Base-by-base conservation (phyloP, 2,329 filamentous ascomycete genomes). In the Colletotrichum sp. region DNA sequence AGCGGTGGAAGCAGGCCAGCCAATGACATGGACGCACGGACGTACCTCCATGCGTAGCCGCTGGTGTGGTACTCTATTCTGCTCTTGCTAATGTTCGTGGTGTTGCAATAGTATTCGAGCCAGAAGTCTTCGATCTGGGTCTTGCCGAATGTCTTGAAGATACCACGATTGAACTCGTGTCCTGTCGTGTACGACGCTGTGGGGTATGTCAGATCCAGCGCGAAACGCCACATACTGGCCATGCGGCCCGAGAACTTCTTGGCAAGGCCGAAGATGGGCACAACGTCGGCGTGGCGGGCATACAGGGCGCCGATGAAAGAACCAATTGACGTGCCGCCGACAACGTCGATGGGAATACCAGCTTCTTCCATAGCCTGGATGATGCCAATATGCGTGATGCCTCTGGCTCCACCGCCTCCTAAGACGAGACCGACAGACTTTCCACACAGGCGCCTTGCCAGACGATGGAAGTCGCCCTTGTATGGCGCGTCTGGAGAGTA, bases 201-300 rank as follows among this genome's bases (percentile, higher is more conserved):
- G 0, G 97, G 97, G 83, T 99, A 99, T 0, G 97, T 99, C 80
- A 99, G 85, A 82, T 99, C 97, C 4, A 99, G 88, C 1, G 96
- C 96, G 83, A 99, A 98, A n/a, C 97, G 93, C 97, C 97, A 99
- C 86, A 99, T 95, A 84, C 96, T 99, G 60, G 95, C 95, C 98
- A 99, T 99, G n/a, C 98, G 94, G 6, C 97, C 96, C 0, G 97
- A 92, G 83, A 99, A 99, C 83, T 98, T 98, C 90, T 99, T 99
- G 16, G 96, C 96, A 61, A 98, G 92, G 1, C 97, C 97, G 81
- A 98, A 98, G 91, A 99, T 98, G 15, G 97, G 97, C 6, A 99
- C 96, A 1, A 98, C 93, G 82, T 99, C 98, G 12, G 96, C 97
- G 82, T 99, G 97, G 72, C 96, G 94, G 2, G 98, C 97, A 83